These are phyloP conservation scores for Fusarium sp. DNA, from an alignment of 2,329 filamentous ascomycete genomes.

Conservation along the genomic window DNA sequence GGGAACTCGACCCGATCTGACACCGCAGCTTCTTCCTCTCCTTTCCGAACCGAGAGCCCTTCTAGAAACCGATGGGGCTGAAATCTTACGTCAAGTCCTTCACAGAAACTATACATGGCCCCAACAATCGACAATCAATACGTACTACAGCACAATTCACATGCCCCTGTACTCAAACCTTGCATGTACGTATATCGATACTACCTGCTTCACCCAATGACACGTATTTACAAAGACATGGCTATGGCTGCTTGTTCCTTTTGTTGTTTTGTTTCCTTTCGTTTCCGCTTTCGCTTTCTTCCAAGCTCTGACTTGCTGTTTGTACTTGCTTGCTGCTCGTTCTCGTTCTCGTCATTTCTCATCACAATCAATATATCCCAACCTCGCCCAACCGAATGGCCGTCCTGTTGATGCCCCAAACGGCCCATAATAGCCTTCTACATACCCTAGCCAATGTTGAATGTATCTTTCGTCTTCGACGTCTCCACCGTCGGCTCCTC, in stretches of 20 bases:
- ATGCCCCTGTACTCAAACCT: background rate
- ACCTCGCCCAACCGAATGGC: constrained; percentile 17
- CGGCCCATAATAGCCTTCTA: constrained; percentile 24
- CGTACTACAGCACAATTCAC: background rate
- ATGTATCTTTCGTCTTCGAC: constrained; percentile 17
- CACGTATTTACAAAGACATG: background rate
- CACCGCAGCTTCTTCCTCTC: background rate
- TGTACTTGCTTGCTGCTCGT: background rate
- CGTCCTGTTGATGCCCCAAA: constrained; percentile 12
- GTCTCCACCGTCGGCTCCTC: constrained; percentile 12
- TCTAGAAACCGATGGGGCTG: constrained; percentile 1
- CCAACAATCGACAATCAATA: background rate
- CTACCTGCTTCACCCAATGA: background rate
- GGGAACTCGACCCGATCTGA: background rate
- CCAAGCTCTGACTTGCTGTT: background rate
- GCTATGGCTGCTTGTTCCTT: background rate
- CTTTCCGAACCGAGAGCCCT: constrained; percentile 1
- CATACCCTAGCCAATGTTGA: constrained; percentile 35
- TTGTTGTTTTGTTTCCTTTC: constrained; percentile 6
- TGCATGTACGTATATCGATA: background rate
- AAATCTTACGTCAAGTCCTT: background rate
- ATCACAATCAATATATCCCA: constrained; percentile 19
- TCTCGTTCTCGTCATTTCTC: constrained; percentile 31
- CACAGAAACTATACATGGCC: background rate
- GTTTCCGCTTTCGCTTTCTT: constrained; percentile 8